Evolutionary conservation across 1,284 basidiomycete species (phyloP).

Genomic region (Meira miltonrushii): DNA sequence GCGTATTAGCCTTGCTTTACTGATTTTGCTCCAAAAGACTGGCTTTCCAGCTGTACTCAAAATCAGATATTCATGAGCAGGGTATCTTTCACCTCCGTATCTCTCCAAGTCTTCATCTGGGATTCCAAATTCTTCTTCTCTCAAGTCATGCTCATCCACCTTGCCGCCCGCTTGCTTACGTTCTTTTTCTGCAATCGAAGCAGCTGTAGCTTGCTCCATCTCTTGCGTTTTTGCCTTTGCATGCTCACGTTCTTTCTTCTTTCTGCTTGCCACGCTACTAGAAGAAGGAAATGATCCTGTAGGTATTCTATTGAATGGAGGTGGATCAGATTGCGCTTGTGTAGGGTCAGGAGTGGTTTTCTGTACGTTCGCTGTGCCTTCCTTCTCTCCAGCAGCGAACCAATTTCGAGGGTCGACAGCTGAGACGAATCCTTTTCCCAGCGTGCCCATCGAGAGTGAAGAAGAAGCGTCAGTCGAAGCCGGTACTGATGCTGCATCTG

Average conservation of each 20-base stretch:
- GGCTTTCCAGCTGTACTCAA: slow-evolving; percentile 41
- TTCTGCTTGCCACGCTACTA: not conserved
- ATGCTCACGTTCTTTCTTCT: slow-evolving; percentile 1
- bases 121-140: not conserved
- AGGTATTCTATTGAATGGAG: not conserved
- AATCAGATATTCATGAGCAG: slow-evolving; percentile 35
- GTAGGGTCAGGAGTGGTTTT: no score
- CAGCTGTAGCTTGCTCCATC: not conserved
- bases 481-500: no score
- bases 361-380: no score
- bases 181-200: not conserved
- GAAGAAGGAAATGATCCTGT: not conserved
- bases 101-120: not conserved
- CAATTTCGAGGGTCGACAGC: no score
- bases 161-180: not conserved
- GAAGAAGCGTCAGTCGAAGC: no score
- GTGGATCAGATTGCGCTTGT: no score
- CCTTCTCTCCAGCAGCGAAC: no score
- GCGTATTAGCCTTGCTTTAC: slow-evolving; percentile 1
- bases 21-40: slow-evolving; percentile 34
- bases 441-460: no score
- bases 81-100: slow-evolving; percentile 14
- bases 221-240: not conserved
- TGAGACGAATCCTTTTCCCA: no score
- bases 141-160: not conserved